Evolutionary conservation across 1,139 yeast species (phyloP).

Genomic region (Kluyveromyces sp.): DNA sequence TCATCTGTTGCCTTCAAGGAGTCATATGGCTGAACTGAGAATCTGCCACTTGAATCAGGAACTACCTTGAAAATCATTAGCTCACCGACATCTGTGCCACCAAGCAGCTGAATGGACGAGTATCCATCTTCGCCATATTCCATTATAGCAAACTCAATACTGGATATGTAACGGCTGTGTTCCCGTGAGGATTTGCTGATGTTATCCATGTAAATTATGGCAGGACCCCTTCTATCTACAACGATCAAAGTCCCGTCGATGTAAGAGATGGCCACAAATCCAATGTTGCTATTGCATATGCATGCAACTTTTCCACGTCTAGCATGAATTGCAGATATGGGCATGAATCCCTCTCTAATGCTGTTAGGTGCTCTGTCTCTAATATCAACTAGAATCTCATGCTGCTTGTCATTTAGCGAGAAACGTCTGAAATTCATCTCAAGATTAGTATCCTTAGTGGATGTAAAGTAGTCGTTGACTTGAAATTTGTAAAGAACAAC

Average conservation of each 20-base stretch:
- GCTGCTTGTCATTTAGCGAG: conserved; percentile 22
- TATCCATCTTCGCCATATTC: conserved; percentile 56
- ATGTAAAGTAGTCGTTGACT: conserved; percentile 40
- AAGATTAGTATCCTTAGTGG: conserved; percentile 26
- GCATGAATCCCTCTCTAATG: conserved; percentile 62
- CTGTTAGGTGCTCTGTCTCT: conserved; percentile 37
- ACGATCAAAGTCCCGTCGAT: conserved; percentile 67
- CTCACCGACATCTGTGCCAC: conserved; percentile 80
- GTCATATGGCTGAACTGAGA: conserved; percentile 51
- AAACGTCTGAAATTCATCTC: conserved; percentile 31
- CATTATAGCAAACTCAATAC: conserved; percentile 67
- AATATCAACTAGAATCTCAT: conserved; percentile 32
- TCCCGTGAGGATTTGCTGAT: conserved; percentile 23
- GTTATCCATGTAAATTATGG: conserved; percentile 56
- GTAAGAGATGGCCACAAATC: conserved; percentile 81
- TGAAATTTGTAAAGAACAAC: conserved; percentile 72
- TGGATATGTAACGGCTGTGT: conserved; percentile 41
- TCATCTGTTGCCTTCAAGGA: conserved; percentile 42
- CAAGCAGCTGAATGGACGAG: conserved; percentile 63
- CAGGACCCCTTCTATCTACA: conserved; percentile 82
- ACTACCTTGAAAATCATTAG: conserved; percentile 57
- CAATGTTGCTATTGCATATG: conserved; percentile 63
- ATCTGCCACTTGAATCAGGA: conserved; percentile 67
- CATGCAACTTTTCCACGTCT: conserved; percentile 48
- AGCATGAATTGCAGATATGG: conserved; percentile 49